phyloP scores from a whole-genome alignment of 352 stramenopile species.

The Globisporangium cylindrosporum region DNA sequence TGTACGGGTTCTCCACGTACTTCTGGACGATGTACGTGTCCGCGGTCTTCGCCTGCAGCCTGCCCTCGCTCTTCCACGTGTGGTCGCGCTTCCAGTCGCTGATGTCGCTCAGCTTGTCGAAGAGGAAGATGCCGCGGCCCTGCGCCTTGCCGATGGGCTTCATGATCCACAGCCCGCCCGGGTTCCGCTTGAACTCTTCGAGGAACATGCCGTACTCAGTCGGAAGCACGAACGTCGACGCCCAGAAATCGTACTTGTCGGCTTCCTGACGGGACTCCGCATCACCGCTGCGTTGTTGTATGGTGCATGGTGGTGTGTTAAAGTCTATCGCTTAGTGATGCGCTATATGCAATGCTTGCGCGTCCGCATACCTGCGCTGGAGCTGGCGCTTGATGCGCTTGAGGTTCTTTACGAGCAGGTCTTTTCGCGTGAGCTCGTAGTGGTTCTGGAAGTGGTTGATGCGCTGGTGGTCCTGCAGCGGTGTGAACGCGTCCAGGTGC shows the following conservation, averaged over 20 bases:
- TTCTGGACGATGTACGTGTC: conserved; percentile 72
- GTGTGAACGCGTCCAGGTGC: conserved; percentile 60
- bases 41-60: conserved; percentile 39
- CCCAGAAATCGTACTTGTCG: conserved; percentile 60
- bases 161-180: conserved; percentile 90
- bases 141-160: conserved; percentile 88
- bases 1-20: conserved; percentile 89
- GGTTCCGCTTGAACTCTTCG: conserved; percentile 62
- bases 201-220: conserved; percentile 84
- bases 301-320: background rate
- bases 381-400: conserved; percentile 88
- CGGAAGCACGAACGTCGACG: conserved; percentile 83
- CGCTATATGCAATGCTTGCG: background rate
- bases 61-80: conserved; percentile 41
- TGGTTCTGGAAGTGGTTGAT: conserved; percentile 94
- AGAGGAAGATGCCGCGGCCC: conserved; percentile 84
- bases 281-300: conserved; percentile 23
- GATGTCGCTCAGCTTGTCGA: conserved; percentile 87
- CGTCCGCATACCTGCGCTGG: conserved; percentile 39
- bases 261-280: conserved; percentile 30
- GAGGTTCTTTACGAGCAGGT: conserved; percentile 89
- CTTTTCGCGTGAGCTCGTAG: conserved; percentile 91
- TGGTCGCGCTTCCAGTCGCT: conserved; percentile 82
- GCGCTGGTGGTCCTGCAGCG: conserved; percentile 60
- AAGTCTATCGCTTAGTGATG: conserved; percentile 11